Evolutionary conservation across 352 stramenopile species (phyloP), one percentile per base, ranked within the genome.

Genomic region (Phytophthora tubulina): DNA sequence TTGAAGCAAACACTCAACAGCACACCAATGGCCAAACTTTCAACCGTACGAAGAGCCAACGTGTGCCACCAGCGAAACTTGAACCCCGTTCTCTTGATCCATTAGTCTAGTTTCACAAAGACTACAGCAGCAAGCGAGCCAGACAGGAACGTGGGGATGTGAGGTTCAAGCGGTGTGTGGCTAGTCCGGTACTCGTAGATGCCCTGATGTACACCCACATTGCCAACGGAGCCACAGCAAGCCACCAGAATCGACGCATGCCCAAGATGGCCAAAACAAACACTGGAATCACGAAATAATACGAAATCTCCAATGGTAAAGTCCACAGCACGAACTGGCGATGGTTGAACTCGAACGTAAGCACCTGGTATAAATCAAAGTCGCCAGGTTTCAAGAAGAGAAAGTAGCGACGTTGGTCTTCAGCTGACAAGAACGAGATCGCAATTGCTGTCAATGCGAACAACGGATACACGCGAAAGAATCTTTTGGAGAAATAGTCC

Each of bases 401-500:
- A n/a, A 75, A 84, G 49, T 85, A 86, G 5, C 36, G 66, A 0
- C 66, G 32, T 46, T 80, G 62, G 33, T 68, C 41, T 17, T 78
- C 68, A 14, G 62, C 55, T 7, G 81, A 75, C 21, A 87, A 38
- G 31, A 78, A 35, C 8, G 62, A 79, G 6, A 86, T 38, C 13
- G 69, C 62, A 21, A 71, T 67, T 4, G 63, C 78, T 6, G 76
- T 71, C 7, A 79, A 38, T 17, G 60, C 66, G 33, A 90, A 90
- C 4, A 90, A 51, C 56, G 82, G 82, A 49, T 90, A 90, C 11
- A 90, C 82, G 32, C 80, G 80, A 30, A 90, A 81, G 49, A 88
- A 84, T 3, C 80, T 73, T 35, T 87, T 87, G 9, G 49, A 73
- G 51, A 84, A 80, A 56, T 90, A 88, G 52, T 88, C 80, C 27